Evolutionary conservation across 768 basidiomycete species (phyloP).

Genomic region (Clavaria fumosa): DNA sequence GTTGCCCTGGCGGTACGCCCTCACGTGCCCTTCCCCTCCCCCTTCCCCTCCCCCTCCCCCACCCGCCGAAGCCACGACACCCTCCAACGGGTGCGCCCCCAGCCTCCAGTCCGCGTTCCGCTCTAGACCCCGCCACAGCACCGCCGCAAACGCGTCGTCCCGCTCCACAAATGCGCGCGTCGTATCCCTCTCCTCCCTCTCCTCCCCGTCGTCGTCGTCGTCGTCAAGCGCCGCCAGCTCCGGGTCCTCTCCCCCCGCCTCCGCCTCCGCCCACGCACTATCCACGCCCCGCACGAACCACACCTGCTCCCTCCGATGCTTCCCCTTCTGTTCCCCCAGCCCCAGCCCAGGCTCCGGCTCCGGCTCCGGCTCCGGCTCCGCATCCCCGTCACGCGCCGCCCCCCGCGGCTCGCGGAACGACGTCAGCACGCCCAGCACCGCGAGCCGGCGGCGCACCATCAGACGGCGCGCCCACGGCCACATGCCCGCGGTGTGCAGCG

Average conservation of each 20-base stretch:
- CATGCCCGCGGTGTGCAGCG: slow-evolving; percentile 31
- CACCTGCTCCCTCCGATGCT: slow-evolving; percentile 51
- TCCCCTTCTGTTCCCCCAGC: slow-evolving; percentile 30
- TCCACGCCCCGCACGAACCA: slow-evolving; percentile 40
- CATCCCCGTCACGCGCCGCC: too few relatives aligned
- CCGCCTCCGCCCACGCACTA: slow-evolving; percentile 1
- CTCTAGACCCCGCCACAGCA: slow-evolving; percentile 47
- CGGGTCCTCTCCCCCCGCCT: neutral
- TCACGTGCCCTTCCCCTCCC: slow-evolving; percentile 22
- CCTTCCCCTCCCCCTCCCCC: too few relatives aligned
- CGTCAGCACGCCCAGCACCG: slow-evolving; percentile 69
- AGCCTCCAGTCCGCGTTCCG: slow-evolving; percentile 33
- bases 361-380: slow-evolving; percentile 23
- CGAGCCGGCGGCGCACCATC: slow-evolving; percentile 50
- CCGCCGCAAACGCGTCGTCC: slow-evolving; percentile 28
- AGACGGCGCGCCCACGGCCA: slow-evolving; percentile 31
- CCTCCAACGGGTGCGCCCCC: slow-evolving; percentile 35
- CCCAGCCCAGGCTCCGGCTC: slow-evolving; percentile 23
- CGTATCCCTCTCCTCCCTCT: neutral
- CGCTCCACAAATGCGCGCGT: too few relatives aligned
- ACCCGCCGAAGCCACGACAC: slow-evolving; percentile 23
- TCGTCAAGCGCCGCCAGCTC: neutral
- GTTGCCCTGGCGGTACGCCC: slow-evolving; percentile 55
- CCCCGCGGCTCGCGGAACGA: too few relatives aligned
- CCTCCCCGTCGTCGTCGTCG: neutral